These are phyloP conservation scores for Komagataella pseudopastoris DNA, from an alignment of 805 yeast species.

Conservation along the genomic window DNA sequence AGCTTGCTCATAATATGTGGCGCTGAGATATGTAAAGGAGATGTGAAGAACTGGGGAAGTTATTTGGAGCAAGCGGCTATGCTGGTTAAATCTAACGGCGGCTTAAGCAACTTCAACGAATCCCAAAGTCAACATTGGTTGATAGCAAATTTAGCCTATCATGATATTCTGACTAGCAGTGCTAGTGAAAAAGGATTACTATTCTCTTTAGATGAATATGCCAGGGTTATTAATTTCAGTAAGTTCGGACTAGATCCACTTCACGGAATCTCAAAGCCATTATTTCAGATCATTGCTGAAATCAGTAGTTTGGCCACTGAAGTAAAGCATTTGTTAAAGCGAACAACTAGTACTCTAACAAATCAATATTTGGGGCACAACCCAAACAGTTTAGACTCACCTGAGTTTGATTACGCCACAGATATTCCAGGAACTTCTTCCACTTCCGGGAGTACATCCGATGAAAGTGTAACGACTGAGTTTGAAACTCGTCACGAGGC, in stretches of 20 bases:
- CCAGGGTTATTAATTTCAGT: slow-evolving; percentile 26
- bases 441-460: background rate
- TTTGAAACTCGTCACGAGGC: slow-evolving; percentile 17
- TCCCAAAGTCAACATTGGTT: slow-evolving; percentile 58
- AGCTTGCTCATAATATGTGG: slow-evolving; percentile 55
- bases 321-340: slow-evolving; percentile 24
- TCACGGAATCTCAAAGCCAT: slow-evolving; percentile 57
- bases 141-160: slow-evolving; percentile 68
- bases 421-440: background rate
- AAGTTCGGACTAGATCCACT: slow-evolving; percentile 50
- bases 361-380: slow-evolving; percentile 3
- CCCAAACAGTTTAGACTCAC: slow-evolving; percentile 3
- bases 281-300: slow-evolving; percentile 56
- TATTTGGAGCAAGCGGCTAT: slow-evolving; percentile 55
- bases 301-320: slow-evolving; percentile 47
- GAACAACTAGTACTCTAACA: slow-evolving; percentile 13
- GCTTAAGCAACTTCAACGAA: slow-evolving; percentile 34
- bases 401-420: slow-evolving; percentile 6
- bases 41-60: slow-evolving; percentile 62
- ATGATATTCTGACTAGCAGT: slow-evolving; percentile 58
- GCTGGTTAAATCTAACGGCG: slow-evolving; percentile 48
- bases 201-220: slow-evolving; percentile 49
- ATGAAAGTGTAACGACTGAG: slow-evolving; percentile 1
- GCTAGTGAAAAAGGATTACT: slow-evolving; percentile 48
- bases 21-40: slow-evolving; percentile 79